Percentiles rank a stretch among this genome's conserved stretches.
Conservation (phyloP, 2,329 filamentous ascomycete species). For the Magnaporthales sp. region DNA sequence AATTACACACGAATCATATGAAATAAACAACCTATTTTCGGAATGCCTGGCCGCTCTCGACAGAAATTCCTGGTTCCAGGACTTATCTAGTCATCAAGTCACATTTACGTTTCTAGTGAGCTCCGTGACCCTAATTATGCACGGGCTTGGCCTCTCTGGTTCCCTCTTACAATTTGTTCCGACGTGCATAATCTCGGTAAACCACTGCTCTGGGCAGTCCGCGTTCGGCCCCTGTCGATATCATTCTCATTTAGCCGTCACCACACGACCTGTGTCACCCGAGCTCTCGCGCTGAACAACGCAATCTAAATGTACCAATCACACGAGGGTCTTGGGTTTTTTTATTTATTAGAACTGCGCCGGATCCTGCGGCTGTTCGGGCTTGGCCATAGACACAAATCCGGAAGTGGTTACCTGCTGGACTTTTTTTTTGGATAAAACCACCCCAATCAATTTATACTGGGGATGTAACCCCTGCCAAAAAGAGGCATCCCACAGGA, state of each 20-base stretch:
- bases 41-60: background rate
- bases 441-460: background rate
- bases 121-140: background rate
- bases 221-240: background rate
- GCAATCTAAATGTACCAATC: background rate
- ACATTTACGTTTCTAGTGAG: background rate
- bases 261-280: background rate
- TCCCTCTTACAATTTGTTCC: background rate
- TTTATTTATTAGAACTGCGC: background rate
- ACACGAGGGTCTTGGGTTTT: background rate
- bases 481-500: background rate
- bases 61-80: background rate
- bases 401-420: background rate
- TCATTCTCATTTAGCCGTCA: background rate
- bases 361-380: background rate
- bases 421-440: background rate
- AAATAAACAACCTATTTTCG: background rate
- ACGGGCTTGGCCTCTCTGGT: background rate
- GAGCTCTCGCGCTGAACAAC: background rate
- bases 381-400: background rate
- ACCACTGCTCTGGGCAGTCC: background rate
- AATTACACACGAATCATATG: background rate
- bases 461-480: background rate
- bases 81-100: background rate
- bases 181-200: background rate